Evolutionary conservation across 352 stramenopile genomes (phyloP), one percentile per base, ranked within the genome.

Genomic region (Globisporangium spiculum): DNA sequence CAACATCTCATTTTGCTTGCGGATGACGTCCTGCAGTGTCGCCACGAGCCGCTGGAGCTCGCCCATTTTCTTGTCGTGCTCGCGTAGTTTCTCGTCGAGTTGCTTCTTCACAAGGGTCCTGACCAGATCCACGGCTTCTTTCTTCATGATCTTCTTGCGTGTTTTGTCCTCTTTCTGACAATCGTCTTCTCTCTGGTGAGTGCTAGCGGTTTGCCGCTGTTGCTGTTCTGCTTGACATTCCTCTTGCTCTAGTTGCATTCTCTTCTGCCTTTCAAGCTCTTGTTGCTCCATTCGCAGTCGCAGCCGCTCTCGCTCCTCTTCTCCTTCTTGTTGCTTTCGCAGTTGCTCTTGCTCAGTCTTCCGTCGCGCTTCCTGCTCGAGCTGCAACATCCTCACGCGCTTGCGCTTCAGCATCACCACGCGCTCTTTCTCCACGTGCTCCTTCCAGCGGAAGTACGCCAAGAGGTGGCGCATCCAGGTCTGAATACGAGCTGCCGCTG

Each of bases 121-220:
- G 61, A 85, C 74, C 26, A 83, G 58, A 1, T 78, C 72, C 18
- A 83, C 65, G 0, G 75, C 78, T 36, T 85, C 74, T 71, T 78
- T 81, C 60, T 83, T 83, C 75, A 85, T 85, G 38, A 85, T 75
- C 52, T 77, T 85, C 54, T 77, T 77, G 5, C 66, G 18, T 4
- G 24, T 16, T 8, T 55, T 46, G 24, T n/a, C 63, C 58, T 70
- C 58, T 69, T 66, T 22, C 12, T 72, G 54, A 12, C 58, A 6
- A 44, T 20, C 44, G 24, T n/a, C 7, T 50, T 36, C 52, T 58
- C 52, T 20, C 24, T 58, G 24, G 24, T 36, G 52, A 30, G 12
- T 0, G 24, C 10, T 58, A 20, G 52, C 12, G 16, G 12, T 8
- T n/a, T 60, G 20, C 1, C 48, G 38, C 18, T 60, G 10, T 14